These are phyloP conservation scores for Eimeria maxima DNA, from an alignment of 169 alveolate species.

Conservation along the genomic window DNA sequence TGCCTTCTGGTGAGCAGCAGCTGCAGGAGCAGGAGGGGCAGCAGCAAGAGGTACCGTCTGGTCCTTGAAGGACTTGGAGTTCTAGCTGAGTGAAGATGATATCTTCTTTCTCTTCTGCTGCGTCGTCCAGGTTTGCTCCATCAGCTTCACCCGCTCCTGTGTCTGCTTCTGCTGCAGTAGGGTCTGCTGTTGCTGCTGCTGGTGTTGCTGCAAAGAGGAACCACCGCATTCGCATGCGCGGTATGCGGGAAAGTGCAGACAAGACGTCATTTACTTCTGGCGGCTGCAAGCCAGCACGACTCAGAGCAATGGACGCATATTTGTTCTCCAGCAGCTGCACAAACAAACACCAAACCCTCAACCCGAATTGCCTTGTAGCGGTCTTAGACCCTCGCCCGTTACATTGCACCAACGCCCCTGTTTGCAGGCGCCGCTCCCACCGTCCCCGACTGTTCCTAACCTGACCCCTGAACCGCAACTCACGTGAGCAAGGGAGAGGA, in stretches of 20 bases:
- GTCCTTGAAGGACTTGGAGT: slow-evolving; percentile 1
- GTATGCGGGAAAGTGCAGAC: slow-evolving; percentile 2
- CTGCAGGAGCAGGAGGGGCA: slow-evolving; percentile 9
- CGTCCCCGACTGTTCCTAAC: neutral
- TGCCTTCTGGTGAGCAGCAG: neutral
- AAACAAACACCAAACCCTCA: neutral
- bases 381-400: too few relatives aligned
- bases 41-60: slow-evolving; percentile 17
- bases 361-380: too few relatives aligned
- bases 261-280: neutral
- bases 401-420: too few relatives aligned
- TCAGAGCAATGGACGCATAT: neutral
- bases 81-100: neutral
- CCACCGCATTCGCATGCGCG: slow-evolving; percentile 60
- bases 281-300: neutral
- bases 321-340: slow-evolving; percentile 54
- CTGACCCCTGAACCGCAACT: slow-evolving; percentile 21
- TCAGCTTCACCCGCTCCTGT: slow-evolving; percentile 24
- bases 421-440: too few relatives aligned
- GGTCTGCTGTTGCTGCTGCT: neutral
- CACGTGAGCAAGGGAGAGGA: slow-evolving; percentile 18
- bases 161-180: neutral
- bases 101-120: slow-evolving; percentile 12
- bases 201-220: slow-evolving; percentile 1
- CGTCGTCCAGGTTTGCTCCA: slow-evolving; percentile 5